Evolutionary conservation across 352 stramenopile species (phyloP).

Genomic region (Elongisporangium prolatum): DNA sequence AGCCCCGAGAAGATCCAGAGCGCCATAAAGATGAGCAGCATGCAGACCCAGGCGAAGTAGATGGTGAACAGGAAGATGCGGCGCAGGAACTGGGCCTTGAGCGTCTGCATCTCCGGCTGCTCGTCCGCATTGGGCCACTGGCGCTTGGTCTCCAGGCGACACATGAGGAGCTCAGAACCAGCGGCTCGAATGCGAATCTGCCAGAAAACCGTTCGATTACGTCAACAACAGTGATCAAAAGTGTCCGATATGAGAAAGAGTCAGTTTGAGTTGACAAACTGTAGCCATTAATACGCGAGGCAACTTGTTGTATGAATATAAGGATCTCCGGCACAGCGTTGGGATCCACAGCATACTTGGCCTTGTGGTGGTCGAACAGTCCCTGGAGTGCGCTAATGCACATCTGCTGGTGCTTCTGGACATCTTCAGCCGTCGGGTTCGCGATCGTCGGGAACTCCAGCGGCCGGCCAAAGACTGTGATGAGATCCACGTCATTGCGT

Average conservation of each 20-base stretch:
- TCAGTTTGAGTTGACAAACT: neutral
- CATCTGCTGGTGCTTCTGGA: constrained; percentile 58
- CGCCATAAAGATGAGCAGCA: constrained; percentile 10
- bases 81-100: constrained; percentile 16
- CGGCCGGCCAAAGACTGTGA: constrained; percentile 61
- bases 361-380: constrained; percentile 56
- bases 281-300: neutral
- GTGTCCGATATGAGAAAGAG: neutral
- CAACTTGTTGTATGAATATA: neutral
- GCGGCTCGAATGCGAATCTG: neutral
- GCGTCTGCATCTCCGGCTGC: constrained; percentile 11
- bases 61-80: constrained; percentile 20
- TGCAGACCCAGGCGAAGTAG: constrained; percentile 31
- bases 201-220: neutral
- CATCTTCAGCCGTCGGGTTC: constrained; percentile 61
- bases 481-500: constrained; percentile 39
- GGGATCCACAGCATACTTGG: constrained; percentile 34
- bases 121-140: constrained; percentile 11
- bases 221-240: neutral
- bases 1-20: constrained; percentile 20
- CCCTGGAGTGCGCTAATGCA: constrained; percentile 54
- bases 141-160: neutral
- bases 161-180: neutral
- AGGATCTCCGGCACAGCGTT: constrained; percentile 12
- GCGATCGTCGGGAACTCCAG: constrained; percentile 59